These are phyloP conservation scores for Kwoniella shandongensis DNA, from an alignment of 768 basidiomycete genomes.

Conservation along the genomic window DNA sequence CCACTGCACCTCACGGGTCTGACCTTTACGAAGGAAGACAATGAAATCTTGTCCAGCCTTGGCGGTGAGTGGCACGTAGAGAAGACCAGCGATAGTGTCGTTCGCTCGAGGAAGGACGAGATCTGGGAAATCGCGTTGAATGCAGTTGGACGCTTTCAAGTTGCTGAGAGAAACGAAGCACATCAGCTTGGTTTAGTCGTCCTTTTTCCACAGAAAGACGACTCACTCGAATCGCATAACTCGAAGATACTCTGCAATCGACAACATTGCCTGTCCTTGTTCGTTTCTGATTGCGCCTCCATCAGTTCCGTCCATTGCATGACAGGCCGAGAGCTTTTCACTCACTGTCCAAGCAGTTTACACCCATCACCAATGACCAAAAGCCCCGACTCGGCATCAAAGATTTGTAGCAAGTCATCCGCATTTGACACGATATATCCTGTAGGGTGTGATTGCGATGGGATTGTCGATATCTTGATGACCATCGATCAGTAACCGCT, in stretches of 20 bases:
- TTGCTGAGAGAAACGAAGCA: constrained; percentile 59
- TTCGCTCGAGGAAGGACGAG: constrained; percentile 61
- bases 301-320: constrained; percentile 62
- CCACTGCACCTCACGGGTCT: constrained; percentile 69
- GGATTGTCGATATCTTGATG: constrained; percentile 71
- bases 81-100: constrained; percentile 68
- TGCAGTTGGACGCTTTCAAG: constrained; percentile 69
- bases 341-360: constrained; percentile 58
- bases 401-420: constrained; percentile 72
- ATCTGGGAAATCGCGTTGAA: constrained; percentile 71
- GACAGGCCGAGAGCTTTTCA: too few species aligned
- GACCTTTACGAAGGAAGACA: constrained; percentile 73
- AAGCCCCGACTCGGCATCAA: constrained; percentile 64
- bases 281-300: constrained; percentile 41
- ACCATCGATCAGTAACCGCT: not conserved
- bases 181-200: too few species aligned
- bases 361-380: constrained; percentile 62
- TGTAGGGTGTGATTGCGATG: constrained; percentile 67
- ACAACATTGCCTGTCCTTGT: constrained; percentile 72
- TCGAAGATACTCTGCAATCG: constrained; percentile 76
- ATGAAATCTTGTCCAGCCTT: constrained; percentile 73
- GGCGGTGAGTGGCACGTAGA: constrained; percentile 71
- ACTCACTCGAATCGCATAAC: constrained; percentile 69
- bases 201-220: too few species aligned
- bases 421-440: constrained; percentile 79